Base-by-base conservation (phyloP, 768 basidiomycete species). In the Ramaria rubella region DNA sequence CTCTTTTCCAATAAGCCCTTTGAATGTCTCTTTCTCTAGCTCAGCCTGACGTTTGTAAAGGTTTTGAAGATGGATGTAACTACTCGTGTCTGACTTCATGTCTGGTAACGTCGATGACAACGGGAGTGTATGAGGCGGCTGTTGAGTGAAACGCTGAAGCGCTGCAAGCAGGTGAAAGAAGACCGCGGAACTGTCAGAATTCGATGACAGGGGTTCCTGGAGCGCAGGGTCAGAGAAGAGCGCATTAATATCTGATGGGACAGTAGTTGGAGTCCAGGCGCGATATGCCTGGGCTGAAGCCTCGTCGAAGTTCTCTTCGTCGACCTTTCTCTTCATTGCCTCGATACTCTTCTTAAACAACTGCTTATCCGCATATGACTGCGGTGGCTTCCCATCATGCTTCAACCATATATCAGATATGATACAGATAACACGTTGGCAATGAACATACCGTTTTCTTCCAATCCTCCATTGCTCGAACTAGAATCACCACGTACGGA, bases 301-400 rank as follows among this genome's bases (percentile, higher is more conserved):
- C 69, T 98, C 95, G 59, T 96, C 95, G 66, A 94, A 94, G 71
- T 98, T 99, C 75, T 99, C 96, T 66, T 98, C 93, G 66, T 99
- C 96, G 0, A 71, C 62, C 64, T 91, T 92, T 57, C 79, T 66
- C 63, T 85, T 83, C 76, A 85, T 80, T 1, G 72, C 72, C n/a
- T 75, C 70, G 43, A 98, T 72, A 2, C 53, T 55, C 31, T 78
- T 72, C 65, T 94, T 93, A 77, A 97, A 95, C 27, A 78, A 82
- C 59, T 85, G 78, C 64, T 87, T 83, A 62, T 96, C 90, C 1
- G 75, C 76, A 31, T 67, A 72, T 29, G 68, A 82, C 70, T 70
- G 75, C 45, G 73, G 90, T 11, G 79, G 72, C 1, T 72, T 70
- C 17, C 83, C 87, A 53, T 75, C 76, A 67, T 96, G 92, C 85